Evolutionary conservation across 2,329 filamentous ascomycete species (phyloP).

Genomic region (Coleophoma eucalyptorum): DNA sequence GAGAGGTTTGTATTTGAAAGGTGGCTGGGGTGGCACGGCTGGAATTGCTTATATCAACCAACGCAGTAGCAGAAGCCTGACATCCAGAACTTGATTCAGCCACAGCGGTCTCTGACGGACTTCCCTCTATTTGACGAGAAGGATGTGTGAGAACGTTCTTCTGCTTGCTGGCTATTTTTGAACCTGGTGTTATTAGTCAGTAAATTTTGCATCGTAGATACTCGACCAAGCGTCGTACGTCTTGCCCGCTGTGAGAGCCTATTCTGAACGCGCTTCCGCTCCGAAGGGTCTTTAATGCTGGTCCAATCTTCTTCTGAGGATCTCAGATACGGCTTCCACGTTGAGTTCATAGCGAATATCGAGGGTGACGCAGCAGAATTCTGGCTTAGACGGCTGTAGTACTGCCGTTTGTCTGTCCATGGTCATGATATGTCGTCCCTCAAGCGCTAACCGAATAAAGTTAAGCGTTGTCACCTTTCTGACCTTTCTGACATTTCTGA

Average conservation of each 20-base stretch:
- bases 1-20: not conserved
- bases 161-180: conserved; percentile 6
- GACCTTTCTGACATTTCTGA: conserved; percentile 1
- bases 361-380: not conserved
- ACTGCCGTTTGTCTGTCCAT: not conserved
- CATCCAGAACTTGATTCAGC: not conserved
- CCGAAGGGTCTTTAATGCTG: conserved; percentile 23
- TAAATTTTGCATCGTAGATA: not conserved
- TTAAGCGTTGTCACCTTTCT: not conserved
- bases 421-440: not conserved
- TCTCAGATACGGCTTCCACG: conserved; percentile 14
- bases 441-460: not conserved
- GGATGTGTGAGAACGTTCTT: not conserved
- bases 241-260: conserved; percentile 22
- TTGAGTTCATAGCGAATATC: conserved; percentile 7
- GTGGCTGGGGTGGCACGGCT: not conserved
- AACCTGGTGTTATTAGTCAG: conserved; percentile 7
- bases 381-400: not conserved
- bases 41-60: conserved; percentile 2
- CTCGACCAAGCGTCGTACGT: conserved; percentile 7
- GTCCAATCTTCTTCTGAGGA: conserved; percentile 28
- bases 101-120: conserved; percentile 2
- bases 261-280: conserved; percentile 23
- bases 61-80: conserved; percentile 3
- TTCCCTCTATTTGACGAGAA: conserved; percentile 1